Percentiles rank a stretch among this genome's conserved stretches.
Evolutionary conservation across 768 basidiomycete species (phyloP).

Genomic region (Dacryopinax spathularia): DNA sequence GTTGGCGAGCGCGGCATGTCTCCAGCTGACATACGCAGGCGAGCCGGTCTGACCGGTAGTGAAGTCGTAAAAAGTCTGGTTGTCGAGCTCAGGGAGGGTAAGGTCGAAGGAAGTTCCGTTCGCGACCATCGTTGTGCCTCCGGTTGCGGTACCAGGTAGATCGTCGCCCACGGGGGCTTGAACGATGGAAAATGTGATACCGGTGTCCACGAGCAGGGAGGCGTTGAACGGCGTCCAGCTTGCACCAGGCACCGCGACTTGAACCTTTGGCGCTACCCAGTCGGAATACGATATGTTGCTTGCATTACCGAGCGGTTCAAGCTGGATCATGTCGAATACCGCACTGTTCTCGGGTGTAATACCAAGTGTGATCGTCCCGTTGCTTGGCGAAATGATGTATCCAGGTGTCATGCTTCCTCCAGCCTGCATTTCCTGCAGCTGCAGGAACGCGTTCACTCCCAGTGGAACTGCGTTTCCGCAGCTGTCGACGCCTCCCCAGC

Average conservation of each 20-base stretch:
- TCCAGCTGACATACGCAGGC: constrained; percentile 6
- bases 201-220: constrained; percentile 7
- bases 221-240: background rate
- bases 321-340: constrained; percentile 1
- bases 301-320: background rate
- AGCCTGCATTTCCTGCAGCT: constrained; percentile 2
- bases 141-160: background rate
- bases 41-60: background rate
- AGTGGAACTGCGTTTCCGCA: background rate
- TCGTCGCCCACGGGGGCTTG: constrained; percentile 1
- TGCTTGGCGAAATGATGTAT: constrained; percentile 5
- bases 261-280: constrained; percentile 3
- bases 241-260: background rate
- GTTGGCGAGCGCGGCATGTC: background rate
- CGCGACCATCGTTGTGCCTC: background rate
- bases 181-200: background rate
- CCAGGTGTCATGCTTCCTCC: background rate
- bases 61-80: background rate
- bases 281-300: background rate
- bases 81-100: background rate
- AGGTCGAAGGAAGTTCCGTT: background rate
- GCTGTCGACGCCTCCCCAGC: background rate
- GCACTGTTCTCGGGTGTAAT: constrained; percentile 2
- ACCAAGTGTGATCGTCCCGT: constrained; percentile 3
- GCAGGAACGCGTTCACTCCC: constrained; percentile 6